Conservation (phyloP, 768 basidiomycete species). For the Leccinum variicolor region DNA sequence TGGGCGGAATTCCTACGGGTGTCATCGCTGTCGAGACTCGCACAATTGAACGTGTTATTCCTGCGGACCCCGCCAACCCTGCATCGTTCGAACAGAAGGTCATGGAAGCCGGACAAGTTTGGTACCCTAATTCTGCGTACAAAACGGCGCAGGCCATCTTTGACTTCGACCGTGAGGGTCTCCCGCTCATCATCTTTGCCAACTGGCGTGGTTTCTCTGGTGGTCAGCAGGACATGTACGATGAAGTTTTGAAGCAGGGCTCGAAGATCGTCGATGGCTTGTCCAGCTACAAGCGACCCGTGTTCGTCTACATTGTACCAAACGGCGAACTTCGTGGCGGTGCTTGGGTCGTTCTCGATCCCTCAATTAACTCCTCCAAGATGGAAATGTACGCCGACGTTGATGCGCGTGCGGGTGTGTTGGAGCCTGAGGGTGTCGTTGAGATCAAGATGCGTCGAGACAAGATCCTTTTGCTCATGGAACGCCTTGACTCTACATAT, state of each 20-base stretch:
- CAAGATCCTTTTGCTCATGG: conserved; percentile 89
- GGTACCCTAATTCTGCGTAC: conserved; percentile 99
- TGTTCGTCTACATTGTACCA: conserved; percentile 97
- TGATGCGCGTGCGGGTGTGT: conserved; percentile 92
- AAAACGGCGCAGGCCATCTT: conserved; percentile 99
- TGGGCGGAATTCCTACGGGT: conserved; percentile 96
- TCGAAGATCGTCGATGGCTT: conserved; percentile 99
- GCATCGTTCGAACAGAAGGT: conserved; percentile 95
- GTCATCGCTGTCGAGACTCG: conserved; percentile 98
- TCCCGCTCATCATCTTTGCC: conserved; percentile 97
- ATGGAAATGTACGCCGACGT: conserved; percentile 99
- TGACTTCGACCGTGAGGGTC: conserved; percentile 95
- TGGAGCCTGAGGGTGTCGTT: conserved; percentile 95
- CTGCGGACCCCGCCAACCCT: conserved; percentile 97
- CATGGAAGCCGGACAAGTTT: conserved; percentile 99
- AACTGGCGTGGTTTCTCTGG: conserved; percentile 99
- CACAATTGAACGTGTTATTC: conserved; percentile 93
- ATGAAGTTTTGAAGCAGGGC: conserved; percentile 95
- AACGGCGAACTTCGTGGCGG: conserved; percentile 99
- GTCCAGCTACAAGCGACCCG: conserved; percentile 94
- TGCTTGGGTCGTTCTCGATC: conserved; percentile 99
- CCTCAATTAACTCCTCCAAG: conserved; percentile 92
- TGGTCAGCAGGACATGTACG: conserved; percentile 99
- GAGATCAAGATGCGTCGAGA: conserved; percentile 98
- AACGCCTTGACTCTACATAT: conserved; percentile 84